phyloP scores from a whole-genome alignment of 495 filamentous ascomycete genomes.

The Alectoria sarmentosa region DNA sequence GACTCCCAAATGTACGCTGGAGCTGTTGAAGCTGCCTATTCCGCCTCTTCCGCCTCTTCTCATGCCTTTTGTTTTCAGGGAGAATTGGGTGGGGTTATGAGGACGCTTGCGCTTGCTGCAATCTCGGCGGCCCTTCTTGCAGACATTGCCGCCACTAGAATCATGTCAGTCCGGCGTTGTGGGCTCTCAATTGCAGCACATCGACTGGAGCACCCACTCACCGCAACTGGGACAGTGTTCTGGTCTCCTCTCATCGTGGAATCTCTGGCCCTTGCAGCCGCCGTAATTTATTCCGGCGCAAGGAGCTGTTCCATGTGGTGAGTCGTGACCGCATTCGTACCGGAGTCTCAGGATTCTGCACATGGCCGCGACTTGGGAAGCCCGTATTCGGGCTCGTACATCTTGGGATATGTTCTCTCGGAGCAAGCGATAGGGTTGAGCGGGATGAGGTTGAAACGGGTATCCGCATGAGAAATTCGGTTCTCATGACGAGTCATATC shows the following conservation, averaged over 20 bases:
- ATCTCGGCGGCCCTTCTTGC: slow-evolving; percentile 2
- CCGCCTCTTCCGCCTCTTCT: slow-evolving; percentile 1
- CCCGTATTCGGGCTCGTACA: background rate
- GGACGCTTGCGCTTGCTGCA: slow-evolving; percentile 2
- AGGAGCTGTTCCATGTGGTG: slow-evolving; percentile 1
- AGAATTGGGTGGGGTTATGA: slow-evolving; percentile 10
- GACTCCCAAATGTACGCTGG: background rate
- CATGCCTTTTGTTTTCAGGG: background rate
- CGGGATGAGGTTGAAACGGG: slow-evolving; percentile 1
- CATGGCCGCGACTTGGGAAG: background rate
- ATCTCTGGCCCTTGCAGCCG: slow-evolving; percentile 3
- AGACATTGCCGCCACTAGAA: background rate
- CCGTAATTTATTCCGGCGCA: slow-evolving; percentile 6
- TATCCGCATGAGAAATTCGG: slow-evolving; percentile 1
- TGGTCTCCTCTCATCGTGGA: background rate
- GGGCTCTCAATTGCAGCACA: no score
- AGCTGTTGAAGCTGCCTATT: background rate
- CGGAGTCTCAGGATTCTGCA: slow-evolving; percentile 1
- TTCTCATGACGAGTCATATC: slow-evolving; percentile 2
- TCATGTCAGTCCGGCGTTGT: background rate
- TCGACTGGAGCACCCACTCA: slow-evolving; percentile 5
- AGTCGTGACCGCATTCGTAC: slow-evolving; percentile 10
- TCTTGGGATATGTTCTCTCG: background rate
- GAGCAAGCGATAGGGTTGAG: background rate
- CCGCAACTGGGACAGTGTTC: slow-evolving; percentile 3